Conservation (phyloP, 2,329 filamentous ascomycete genomes). For the Meredithiella fracta region DNA sequence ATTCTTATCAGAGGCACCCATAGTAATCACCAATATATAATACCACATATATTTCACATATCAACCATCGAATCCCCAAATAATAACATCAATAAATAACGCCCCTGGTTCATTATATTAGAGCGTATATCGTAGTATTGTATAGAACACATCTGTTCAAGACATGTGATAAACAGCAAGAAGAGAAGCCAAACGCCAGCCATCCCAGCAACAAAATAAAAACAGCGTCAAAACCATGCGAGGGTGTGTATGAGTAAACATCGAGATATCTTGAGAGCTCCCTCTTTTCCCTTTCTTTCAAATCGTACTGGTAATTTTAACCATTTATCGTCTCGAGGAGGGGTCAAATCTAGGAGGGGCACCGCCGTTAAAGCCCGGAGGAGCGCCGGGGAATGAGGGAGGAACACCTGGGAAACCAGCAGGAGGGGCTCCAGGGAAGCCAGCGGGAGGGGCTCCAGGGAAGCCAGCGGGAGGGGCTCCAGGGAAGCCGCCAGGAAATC, state of each 20-base stretch:
- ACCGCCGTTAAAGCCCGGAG: conserved; percentile 37
- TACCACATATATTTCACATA: too few relatives aligned
- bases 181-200: conserved; percentile 14
- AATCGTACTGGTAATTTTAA: conserved; percentile 3
- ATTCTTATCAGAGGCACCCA: background rate
- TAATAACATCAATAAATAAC: background rate
- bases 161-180: conserved; percentile 13
- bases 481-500: background rate
- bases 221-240: conserved; percentile 13
- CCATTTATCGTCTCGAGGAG: conserved; percentile 41
- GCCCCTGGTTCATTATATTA: conserved; percentile 1
- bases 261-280: conserved; percentile 2
- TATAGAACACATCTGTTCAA: conserved; percentile 12
- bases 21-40: background rate
- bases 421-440: conserved; percentile 30
- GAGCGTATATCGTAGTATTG: conserved; percentile 12
- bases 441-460: conserved; percentile 19
- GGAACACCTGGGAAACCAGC: conserved; percentile 24
- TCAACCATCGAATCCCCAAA: too few relatives aligned
- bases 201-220: conserved; percentile 15
- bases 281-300: conserved; percentile 2
- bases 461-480: conserved; percentile 15
- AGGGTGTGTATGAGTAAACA: background rate
- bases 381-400: conserved; percentile 29
- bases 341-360: conserved; percentile 60